Conservation (phyloP, 169 alveolate genomes). For the Plasmodium gallinaceum region DNA sequence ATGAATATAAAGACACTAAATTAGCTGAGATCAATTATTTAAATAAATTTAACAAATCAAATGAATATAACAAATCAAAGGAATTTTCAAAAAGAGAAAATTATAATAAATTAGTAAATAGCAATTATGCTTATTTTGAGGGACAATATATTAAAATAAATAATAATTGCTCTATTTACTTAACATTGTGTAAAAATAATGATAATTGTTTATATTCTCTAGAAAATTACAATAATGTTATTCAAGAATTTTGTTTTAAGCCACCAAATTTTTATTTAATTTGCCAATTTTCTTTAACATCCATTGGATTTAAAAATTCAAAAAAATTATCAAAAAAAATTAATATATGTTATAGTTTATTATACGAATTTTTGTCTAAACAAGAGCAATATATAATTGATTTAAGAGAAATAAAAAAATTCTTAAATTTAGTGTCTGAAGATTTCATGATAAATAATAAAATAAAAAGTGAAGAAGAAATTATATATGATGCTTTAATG, state of each 20-base stretch:
- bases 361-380: slow-evolving; percentile 92
- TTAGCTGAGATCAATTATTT: neutral
- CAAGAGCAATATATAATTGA: slow-evolving; percentile 99
- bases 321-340: slow-evolving; percentile 94
- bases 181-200: slow-evolving; percentile 98
- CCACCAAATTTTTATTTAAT: slow-evolving; percentile 92
- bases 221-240: slow-evolving; percentile 94
- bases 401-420: slow-evolving; percentile 96
- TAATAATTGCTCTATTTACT: slow-evolving; percentile 95
- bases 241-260: slow-evolving; percentile 94
- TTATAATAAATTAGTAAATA: neutral
- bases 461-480: slow-evolving; percentile 70
- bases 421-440: slow-evolving; percentile 85
- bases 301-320: slow-evolving; percentile 96
- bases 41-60: neutral
- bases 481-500: slow-evolving; percentile 65
- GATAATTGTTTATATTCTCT: slow-evolving; percentile 97
- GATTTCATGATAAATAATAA: slow-evolving; percentile 48
- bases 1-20: neutral
- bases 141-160: slow-evolving; percentile 91
- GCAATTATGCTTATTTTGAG: slow-evolving; percentile 38
- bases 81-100: neutral
- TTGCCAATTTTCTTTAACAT: slow-evolving; percentile 94
- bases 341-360: slow-evolving; percentile 94
- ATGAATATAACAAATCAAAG: neutral